Evolutionary conservation across 2,329 filamentous ascomycete genomes (phyloP).

Genomic region (Fonsecaea erecta): DNA sequence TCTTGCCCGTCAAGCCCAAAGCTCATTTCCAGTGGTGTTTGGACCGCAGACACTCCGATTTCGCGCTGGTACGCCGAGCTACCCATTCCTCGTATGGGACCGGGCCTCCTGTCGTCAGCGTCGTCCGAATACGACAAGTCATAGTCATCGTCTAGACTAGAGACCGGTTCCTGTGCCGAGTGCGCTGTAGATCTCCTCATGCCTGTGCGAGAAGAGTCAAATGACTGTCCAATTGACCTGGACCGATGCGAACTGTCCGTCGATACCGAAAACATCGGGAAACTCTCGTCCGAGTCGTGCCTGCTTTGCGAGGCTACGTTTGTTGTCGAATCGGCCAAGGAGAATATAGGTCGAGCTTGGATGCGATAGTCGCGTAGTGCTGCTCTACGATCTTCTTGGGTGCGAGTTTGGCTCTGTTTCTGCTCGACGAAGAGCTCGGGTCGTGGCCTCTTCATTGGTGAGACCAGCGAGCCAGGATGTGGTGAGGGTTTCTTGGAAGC

Average conservation of each 20-base stretch:
- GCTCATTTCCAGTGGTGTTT: constrained; percentile 26
- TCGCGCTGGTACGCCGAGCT: constrained; percentile 7
- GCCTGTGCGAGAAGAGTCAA: constrained; percentile 39
- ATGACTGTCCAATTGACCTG: constrained; percentile 59
- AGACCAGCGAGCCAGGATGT: not conserved
- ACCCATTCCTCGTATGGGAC: not conserved
- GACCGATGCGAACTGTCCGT: constrained; percentile 60
- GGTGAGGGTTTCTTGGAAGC: constrained; percentile 1
- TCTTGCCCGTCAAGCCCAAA: constrained; percentile 17
- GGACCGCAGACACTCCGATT: constrained; percentile 4
- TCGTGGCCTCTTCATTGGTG: not conserved
- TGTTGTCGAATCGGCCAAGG: constrained; percentile 49
- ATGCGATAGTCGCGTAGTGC: constrained; percentile 55
- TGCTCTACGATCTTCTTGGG: constrained; percentile 49
- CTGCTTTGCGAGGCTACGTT: constrained; percentile 46
- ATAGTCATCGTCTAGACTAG: constrained; percentile 24
- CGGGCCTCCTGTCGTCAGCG: constrained; percentile 1
- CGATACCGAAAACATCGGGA: constrained; percentile 67
- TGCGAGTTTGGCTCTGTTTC: constrained; percentile 40
- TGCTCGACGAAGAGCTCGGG: not conserved
- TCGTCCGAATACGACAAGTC: constrained; percentile 18
- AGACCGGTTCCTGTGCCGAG: constrained; percentile 6
- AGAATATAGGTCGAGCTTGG: constrained; percentile 56
- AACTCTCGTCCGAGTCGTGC: constrained; percentile 65
- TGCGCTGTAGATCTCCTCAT: not conserved